Base-by-base conservation (phyloP, 108 stramenopile species). In the Stephanodiscus triporus region DNA sequence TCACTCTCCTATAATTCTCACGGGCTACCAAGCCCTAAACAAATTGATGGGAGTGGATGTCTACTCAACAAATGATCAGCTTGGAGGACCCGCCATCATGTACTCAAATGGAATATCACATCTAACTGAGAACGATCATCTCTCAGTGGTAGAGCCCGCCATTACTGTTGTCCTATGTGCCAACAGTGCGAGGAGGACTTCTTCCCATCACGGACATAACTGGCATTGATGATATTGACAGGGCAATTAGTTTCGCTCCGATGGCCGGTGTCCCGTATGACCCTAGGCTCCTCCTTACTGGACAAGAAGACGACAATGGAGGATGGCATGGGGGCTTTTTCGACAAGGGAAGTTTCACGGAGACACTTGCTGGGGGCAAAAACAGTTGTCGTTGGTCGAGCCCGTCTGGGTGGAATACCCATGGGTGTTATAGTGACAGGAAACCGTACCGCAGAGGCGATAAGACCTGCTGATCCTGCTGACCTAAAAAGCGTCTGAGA, bases 11-110 rank as follows among this genome's bases (percentile, higher is more conserved):
- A 98, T 99, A 66, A 96, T 99, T 68, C 85, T 99, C 38, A 99
- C 99, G 27, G 99, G 99, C 22, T 99, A 97, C 78, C 95, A 98
- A 81, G 99, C 99, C 0, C 84, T 99, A 48, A 99, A 99, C 87
- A 99, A 98, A 74, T 85, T 99, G 58, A 98, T 99, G 97, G 98
- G 98, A 50, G 86, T 91, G 63, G 95, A 97, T 76, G 96, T 99
- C 11, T 99, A 99, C 82, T 95, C 97, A 20, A 97, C 97, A 8
- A 98, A 99, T 75, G 97, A 98, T 54, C 99, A 99, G 76, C 86
- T 99, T 20, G 98, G 98, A 69, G 99, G 98, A 4, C 95, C 96
- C 34, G 86, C 88, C 17, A 97, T 99, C 59, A 99, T 99, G 99
- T 90, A 92, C 68, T 84, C 96, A 34, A 99, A 99, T 82, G 99